phyloP scores from a whole-genome alignment of 352 stramenopile species.

The Phytophthora rubi region DNA sequence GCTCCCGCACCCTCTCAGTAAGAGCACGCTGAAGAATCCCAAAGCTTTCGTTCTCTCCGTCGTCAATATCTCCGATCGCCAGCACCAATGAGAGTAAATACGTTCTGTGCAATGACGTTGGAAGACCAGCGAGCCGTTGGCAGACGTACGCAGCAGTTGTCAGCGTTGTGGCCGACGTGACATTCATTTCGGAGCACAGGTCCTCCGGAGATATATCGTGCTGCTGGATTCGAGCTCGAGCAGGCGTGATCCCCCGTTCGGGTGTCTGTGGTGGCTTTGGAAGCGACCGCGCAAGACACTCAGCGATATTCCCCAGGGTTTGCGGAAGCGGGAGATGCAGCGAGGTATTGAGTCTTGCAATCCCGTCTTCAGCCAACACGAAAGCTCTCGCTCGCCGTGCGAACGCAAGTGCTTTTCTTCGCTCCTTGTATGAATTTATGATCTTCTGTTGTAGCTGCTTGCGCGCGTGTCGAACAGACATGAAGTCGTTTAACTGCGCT shows the following conservation, averaged over 20 bases:
- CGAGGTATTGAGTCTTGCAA: constrained; percentile 18
- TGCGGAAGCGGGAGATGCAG: constrained; percentile 28
- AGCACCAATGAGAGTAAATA: constrained; percentile 40
- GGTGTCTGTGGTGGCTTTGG: not conserved
- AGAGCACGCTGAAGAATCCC: not conserved
- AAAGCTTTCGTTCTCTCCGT: constrained; percentile 1
- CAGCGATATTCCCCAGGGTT: constrained; percentile 15
- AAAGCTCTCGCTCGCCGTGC: constrained; percentile 33
- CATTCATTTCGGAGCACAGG: not conserved
- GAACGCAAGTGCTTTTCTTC: constrained; percentile 26
- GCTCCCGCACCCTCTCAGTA: constrained; percentile 8
- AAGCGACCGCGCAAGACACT: constrained; percentile 15
- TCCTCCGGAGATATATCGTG: not conserved
- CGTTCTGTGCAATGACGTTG: constrained; percentile 30
- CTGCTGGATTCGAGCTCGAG: not conserved
- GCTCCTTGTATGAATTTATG: constrained; percentile 3
- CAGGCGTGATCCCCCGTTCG: not conserved
- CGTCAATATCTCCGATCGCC: constrained; percentile 18
- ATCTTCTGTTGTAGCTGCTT: constrained; percentile 27
- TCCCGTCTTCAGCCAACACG: constrained; percentile 26
- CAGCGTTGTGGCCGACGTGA: constrained; percentile 8
- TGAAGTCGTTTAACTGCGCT: constrained; percentile 37
- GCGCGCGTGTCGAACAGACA: constrained; percentile 18
- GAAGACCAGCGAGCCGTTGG: constrained; percentile 37
- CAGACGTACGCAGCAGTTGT: constrained; percentile 29